A percentile compares a stretch with the other conserved stretches of the same genome.
Evolutionary conservation across 2,329 filamentous ascomycete genomes (phyloP).

Genomic region (Lithohypha guttulata): DNA sequence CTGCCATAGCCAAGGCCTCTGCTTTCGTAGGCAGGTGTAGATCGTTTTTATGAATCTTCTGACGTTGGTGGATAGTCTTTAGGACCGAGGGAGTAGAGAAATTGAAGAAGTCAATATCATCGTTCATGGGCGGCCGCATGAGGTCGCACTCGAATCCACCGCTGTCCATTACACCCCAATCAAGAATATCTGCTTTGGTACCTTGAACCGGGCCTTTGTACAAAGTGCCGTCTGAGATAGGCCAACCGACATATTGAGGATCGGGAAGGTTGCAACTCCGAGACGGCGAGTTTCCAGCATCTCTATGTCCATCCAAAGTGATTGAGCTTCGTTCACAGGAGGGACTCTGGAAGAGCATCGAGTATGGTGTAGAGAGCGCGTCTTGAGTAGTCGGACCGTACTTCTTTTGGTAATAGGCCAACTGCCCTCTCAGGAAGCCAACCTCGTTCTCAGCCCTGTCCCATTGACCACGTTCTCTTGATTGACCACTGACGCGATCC

Average conservation of each 20-base stretch:
- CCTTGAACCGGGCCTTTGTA: slow-evolving; percentile 44
- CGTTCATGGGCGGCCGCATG: slow-evolving; percentile 39
- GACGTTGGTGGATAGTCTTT: slow-evolving; percentile 51
- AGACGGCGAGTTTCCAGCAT: too few species aligned
- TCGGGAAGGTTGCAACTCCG: slow-evolving; percentile 11
- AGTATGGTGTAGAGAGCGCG: slow-evolving; percentile 8
- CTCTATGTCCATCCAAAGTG: too few species aligned
- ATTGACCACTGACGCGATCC: slow-evolving; percentile 73
- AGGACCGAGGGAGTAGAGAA: slow-evolving; percentile 63
- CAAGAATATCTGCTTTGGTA: slow-evolving; percentile 65
- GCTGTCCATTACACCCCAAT: slow-evolving; percentile 63
- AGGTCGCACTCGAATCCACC: slow-evolving; percentile 57
- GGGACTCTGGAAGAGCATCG: not conserved
- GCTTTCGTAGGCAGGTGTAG: slow-evolving; percentile 53
- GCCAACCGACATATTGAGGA: slow-evolving; percentile 20
- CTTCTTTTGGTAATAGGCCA: slow-evolving; percentile 58
- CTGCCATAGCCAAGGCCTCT: slow-evolving; percentile 57
- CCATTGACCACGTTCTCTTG: slow-evolving; percentile 66
- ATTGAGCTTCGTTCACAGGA: not conserved
- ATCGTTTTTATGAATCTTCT: slow-evolving; percentile 36
- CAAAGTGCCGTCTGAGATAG: slow-evolving; percentile 13
- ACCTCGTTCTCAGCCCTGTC: slow-evolving; percentile 66
- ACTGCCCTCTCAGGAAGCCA: slow-evolving; percentile 53
- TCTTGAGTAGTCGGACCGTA: slow-evolving; percentile 15
- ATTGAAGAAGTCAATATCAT: slow-evolving; percentile 47